Base-by-base conservation (phyloP, 306 rosid species). In the Luffa acutangula region DNA sequence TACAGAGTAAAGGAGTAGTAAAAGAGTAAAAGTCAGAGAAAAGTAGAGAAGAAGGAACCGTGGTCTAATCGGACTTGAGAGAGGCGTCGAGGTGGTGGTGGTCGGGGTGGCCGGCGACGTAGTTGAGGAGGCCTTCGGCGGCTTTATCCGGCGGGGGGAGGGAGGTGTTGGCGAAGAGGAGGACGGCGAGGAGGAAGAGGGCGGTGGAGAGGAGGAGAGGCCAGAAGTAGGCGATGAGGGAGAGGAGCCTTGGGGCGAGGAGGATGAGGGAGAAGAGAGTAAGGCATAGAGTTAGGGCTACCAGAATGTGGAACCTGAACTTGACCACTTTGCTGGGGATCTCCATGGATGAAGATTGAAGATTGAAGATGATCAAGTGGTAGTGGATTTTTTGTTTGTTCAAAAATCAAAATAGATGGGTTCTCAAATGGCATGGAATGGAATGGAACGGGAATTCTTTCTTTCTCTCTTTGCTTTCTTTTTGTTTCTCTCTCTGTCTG, bases 191-290 rank as follows among this genome's bases (percentile, higher is more conserved):
- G 80, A 94, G 93, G 60, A 91, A 90, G 78, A 92, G 85, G 1
- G 97, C 90, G 1, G 98, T 92, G 80, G 98, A 92, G 87, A 92
- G 87, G 33, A 91, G 76, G 33, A 94, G 98, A 3, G 98, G 98
- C 96, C 98, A 94, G 81, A 94, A 94, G 87, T 91, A 94, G 41
- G 91, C 88, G 31, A 94, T n/a, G 58, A 94, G 81, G 59, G 87
- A 79, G 17, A 91, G 21, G 79, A 92, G 85, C 79, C 87, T 84
- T 6, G 97, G 97, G 0, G 91, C 93, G 21, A 91, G 6, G 11
- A 81, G 36, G 80, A 83, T 14, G 60, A 92, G 79, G 34, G 86
- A 14, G 75, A 84, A 58, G 25, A 89, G 62, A 37, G 79, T 69
- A 51, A 85, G 2, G 51, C 62, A 73, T 8, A 88, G 34, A 3